phyloP scores from a whole-genome alignment of 306 rosid genomes.

The Benincasa hispida region DNA sequence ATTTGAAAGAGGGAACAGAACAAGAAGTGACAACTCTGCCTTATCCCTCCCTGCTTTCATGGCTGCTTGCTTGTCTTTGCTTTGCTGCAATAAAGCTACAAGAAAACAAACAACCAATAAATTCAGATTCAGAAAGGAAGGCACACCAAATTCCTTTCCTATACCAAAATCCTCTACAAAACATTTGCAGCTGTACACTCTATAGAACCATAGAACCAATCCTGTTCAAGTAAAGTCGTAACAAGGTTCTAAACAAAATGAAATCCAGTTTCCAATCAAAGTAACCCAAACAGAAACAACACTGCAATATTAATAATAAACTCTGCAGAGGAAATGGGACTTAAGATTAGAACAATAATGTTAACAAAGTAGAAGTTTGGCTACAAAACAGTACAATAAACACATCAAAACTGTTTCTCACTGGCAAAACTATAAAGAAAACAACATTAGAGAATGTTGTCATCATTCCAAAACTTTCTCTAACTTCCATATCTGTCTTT shows the following conservation, averaged over 20 bases:
- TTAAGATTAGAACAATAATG: background rate
- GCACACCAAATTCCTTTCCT: background rate
- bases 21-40: background rate
- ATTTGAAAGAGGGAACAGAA: background rate
- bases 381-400: background rate
- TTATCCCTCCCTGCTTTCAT: background rate
- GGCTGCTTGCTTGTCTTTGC: background rate
- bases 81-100: background rate
- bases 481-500: background rate
- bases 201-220: no score
- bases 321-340: background rate
- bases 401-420: slow-evolving; percentile 3
- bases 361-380: background rate
- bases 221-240: no score
- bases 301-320: background rate
- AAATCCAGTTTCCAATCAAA: background rate
- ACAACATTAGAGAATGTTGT: slow-evolving; percentile 4
- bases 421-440: background rate
- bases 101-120: background rate
- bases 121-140: background rate
- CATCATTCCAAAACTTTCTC: background rate
- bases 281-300: background rate
- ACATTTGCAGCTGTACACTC: background rate
- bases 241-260: background rate
- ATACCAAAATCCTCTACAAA: background rate